Evolutionary conservation across 2,329 filamentous ascomycete genomes (phyloP).

Genomic region (Aspergillus sp.): DNA sequence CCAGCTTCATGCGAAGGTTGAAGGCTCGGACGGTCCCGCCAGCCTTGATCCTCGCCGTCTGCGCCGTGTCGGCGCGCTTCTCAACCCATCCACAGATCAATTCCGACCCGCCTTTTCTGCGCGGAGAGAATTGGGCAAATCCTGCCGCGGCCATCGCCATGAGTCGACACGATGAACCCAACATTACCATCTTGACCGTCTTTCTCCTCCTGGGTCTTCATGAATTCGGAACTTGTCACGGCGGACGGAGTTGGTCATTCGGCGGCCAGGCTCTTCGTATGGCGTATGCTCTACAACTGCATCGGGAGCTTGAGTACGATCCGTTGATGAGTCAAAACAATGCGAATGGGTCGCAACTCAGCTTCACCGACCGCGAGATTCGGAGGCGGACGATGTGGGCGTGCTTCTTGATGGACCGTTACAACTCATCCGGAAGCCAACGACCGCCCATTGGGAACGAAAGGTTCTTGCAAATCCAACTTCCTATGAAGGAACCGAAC

Average conservation of each 20-base stretch:
- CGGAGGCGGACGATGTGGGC: slow-evolving; percentile 95
- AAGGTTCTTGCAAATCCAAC: slow-evolving; percentile 81
- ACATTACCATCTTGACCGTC: slow-evolving; percentile 92
- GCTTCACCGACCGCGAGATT: slow-evolving; percentile 91
- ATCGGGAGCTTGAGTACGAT: slow-evolving; percentile 85
- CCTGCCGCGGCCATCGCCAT: slow-evolving; percentile 84
- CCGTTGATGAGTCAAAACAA: slow-evolving; percentile 63
- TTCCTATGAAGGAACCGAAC: slow-evolving; percentile 85
- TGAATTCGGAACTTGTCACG: slow-evolving; percentile 96
- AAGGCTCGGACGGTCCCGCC: slow-evolving; percentile 79
- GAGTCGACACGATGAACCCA: slow-evolving; percentile 87
- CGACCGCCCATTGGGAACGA: slow-evolving; percentile 88
- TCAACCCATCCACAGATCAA: slow-evolving; percentile 81
- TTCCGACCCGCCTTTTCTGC: slow-evolving; percentile 75
- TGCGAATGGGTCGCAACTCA: slow-evolving; percentile 62
- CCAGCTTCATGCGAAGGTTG: slow-evolving; percentile 85
- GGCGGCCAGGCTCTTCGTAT: slow-evolving; percentile 94
- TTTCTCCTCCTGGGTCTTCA: slow-evolving; percentile 86
- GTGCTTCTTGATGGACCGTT: slow-evolving; percentile 95
- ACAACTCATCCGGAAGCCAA: slow-evolving; percentile 93
- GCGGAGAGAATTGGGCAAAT: slow-evolving; percentile 87
- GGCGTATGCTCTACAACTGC: slow-evolving; percentile 92
- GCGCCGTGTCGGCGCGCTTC: slow-evolving; percentile 92
- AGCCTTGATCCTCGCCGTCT: slow-evolving; percentile 88
- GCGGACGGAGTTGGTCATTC: slow-evolving; percentile 91